Conservation (phyloP, 2,329 filamentous ascomycete genomes). For the Phyllosticta ampelicida region DNA sequence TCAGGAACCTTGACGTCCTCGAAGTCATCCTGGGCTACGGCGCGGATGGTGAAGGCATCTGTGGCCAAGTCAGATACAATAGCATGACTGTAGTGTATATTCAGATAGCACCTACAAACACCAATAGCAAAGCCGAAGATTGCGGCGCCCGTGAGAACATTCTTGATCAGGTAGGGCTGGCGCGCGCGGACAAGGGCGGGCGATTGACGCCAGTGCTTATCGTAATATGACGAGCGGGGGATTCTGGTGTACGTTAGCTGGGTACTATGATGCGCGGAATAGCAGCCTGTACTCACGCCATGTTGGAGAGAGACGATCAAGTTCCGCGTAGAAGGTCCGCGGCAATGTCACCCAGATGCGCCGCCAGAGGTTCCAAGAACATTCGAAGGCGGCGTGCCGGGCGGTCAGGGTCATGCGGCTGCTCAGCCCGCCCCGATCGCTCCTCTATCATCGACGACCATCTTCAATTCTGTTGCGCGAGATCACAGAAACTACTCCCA, state of each 20-base stretch:
- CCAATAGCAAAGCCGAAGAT: conserved; percentile 66
- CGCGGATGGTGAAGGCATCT: conserved; percentile 66
- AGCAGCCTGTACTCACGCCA: conserved; percentile 5
- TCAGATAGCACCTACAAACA: conserved; percentile 64
- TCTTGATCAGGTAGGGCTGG: conserved; percentile 84
- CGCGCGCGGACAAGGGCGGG: conserved; percentile 85
- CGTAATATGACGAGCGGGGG: conserved; percentile 78
- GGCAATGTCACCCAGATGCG: background rate
- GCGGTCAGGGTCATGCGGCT: background rate
- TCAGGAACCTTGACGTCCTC: conserved; percentile 88
- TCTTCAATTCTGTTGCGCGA: background rate
- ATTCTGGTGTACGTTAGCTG: conserved; percentile 32
- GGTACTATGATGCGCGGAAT: background rate
- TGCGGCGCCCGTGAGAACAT: conserved; percentile 67
- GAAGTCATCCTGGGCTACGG: conserved; percentile 93
- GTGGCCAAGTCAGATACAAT: conserved; percentile 2
- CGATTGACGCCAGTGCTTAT: conserved; percentile 73
- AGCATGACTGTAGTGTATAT: conserved; percentile 27
- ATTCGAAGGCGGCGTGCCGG: background rate
- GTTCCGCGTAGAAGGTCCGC: background rate
- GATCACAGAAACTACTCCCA: no score
- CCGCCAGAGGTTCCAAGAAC: background rate
- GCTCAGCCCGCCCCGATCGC: background rate
- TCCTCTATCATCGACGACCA: no score
- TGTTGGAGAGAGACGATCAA: background rate